Conservation (phyloP, 164 flowering plant species). For the Piper longum region DNA sequence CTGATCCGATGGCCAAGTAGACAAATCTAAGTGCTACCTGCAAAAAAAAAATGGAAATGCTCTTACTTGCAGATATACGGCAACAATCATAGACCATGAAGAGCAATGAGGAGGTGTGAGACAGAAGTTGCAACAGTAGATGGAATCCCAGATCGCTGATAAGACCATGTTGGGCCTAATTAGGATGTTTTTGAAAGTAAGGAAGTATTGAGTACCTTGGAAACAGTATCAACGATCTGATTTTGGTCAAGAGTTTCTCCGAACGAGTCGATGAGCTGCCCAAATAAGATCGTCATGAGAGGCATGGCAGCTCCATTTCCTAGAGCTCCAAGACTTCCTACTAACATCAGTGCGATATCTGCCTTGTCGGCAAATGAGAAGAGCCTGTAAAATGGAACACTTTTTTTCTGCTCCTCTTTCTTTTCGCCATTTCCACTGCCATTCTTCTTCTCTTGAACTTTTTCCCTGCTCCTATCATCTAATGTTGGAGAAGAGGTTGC, state of each 20-base stretch:
- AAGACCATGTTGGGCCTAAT: too few relatives aligned
- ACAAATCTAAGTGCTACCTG: conserved; percentile 9
- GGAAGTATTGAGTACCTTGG: conserved; percentile 18
- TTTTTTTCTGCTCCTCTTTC: conserved; percentile 4
- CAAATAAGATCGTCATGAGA: conserved; percentile 30
- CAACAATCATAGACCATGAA: too few relatives aligned
- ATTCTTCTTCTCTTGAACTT: neutral
- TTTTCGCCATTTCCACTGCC: neutral
- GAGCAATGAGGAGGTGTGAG: too few relatives aligned
- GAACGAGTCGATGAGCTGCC: conserved; percentile 21
- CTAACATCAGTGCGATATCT: conserved; percentile 11
- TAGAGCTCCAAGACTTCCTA: conserved; percentile 28
- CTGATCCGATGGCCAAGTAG: conserved; percentile 8
- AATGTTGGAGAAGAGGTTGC: neutral
- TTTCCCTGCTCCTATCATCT: neutral
- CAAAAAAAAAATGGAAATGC: too few relatives aligned
- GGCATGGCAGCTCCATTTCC: conserved; percentile 38
- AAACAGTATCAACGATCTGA: conserved; percentile 19
- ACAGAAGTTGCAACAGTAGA: too few relatives aligned
- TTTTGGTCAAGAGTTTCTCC: conserved; percentile 11
- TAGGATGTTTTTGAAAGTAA: neutral
- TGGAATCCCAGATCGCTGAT: too few relatives aligned
- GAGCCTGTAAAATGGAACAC: conserved; percentile 14
- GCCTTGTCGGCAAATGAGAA: conserved; percentile 15
- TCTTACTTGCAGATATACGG: too few relatives aligned